Evolutionary conservation across 805 yeast species (phyloP), one percentile per base, ranked within the genome.

Genomic region (Yarrowia sp.): DNA sequence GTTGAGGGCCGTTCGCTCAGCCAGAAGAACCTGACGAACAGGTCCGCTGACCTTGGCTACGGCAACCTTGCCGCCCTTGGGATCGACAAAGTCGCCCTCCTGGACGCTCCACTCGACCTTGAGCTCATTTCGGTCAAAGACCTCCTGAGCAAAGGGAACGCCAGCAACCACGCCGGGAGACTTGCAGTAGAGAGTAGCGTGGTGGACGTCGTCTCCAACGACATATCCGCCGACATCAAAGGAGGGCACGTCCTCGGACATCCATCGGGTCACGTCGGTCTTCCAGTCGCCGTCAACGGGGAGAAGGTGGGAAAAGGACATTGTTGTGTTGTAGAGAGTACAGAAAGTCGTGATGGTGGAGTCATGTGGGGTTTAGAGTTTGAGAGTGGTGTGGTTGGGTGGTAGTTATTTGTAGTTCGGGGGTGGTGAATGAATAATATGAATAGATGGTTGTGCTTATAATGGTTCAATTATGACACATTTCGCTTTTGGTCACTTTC

Each of bases 151-250:
- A 74, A 93, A 93, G 2, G 97, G 96, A 7, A 88, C 83, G 31
- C 98, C 97, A 39, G 90, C 83, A 5, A 93, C 75, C 5, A 90
- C 78, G 24, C 97, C 97, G 39, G 79, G 77, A 64, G 86, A 86
- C 73, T 92, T 92, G 79, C 96, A 88, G 74, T 82, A 87, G 42
- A 92, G 77, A 1, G 89, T 84, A 1, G 96, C 97, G 2, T 84
- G 77, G 69, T 89, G 87, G 3, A 67, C 67, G 44, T 80, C 85
- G 61, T 81, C 80, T 12, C 98, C 97, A n/a, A 93, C 98, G 1
- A 93, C 98, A 69, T 77, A 90, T 1, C 97, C 98, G 32, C 98
- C 98, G 68, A 86, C 88, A 72, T 92, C 98, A 68, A 93, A 93
- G 0, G 96, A 84, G 1, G 98, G 97, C 14, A 88, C 93, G 69